Base-by-base conservation (phyloP, 257 asterid species). In the Gentiana macrophylla region DNA sequence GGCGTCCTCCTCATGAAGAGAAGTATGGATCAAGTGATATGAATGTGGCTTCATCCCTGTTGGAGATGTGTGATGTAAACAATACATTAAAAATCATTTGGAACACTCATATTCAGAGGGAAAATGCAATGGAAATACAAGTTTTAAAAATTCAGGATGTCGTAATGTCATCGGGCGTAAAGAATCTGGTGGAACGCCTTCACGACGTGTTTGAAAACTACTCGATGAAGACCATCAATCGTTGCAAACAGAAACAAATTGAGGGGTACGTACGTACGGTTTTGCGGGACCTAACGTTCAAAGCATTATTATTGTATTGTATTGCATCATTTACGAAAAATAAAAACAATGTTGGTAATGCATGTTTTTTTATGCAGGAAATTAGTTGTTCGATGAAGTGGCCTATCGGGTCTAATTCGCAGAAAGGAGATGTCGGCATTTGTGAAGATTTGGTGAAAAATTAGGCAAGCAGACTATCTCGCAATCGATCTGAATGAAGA, bases 141-240 rank as follows among this genome's bases (percentile, higher is more conserved):
- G 83, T 71, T 3, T 55, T 80, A 35, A 72, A 68, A 57, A 63
- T 86, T 33, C 76, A 74, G 77, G 82, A 75, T 62, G 49, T 86
- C n/a, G 36, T 74, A 55, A 73, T 71, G 38, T 9, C 0, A 41
- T 58, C 67, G 0, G 53, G 74, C 70, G 59, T 78, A 9, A 61
- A 63, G n/a, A 47, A 58, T 9, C 37, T 77, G 41, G 69, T 57
- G 1, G 47, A 35, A n/a, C 49, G 6, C 7, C 61, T 63, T 38
- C 64, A 59, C 7, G 37, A 32, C 13, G 4, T 55, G n/a, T 55
- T 50, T 59, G 70, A 60, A 38, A 41, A 59, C 8, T 63, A 67
- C 49, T 45, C 77, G 7, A 38, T 45, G 50, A 43, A 59, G 3
- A 63, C 47, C 33, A 32, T 72, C 12, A 51, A 1, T 34, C 59